Base-by-base conservation (phyloP, 495 filamentous ascomycete species). In the Neurospora sp. region DNA sequence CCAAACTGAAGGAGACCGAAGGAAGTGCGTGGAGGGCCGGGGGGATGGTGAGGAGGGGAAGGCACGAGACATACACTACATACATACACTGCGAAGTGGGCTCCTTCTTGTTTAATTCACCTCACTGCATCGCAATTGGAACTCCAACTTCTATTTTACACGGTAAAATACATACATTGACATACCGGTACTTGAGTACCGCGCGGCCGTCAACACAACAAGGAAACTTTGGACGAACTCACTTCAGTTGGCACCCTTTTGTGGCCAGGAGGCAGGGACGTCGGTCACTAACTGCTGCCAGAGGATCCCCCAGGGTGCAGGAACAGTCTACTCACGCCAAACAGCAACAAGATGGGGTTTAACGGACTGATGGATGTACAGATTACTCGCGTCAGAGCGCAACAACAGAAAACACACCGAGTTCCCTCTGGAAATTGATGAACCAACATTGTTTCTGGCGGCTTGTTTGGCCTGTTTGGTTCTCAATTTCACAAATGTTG, bases 401-500 rank as follows among this genome's bases (percentile, higher is more conserved):
- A 35, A 14, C 27, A 35, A 66, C 27, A 35, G 54, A 35, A 49
- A 66, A 16, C 54, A 18, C 27, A 8, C 6, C 14, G 54, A 35
- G 12, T 66, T 35, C 1, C 27, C 54, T 35, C 54, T 60, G 54
- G 54, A 35, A 35, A 66, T 31, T 66, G 54, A 37, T 66, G 54
- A 66, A 66, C 54, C 54, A 66, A 66, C 54, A 27, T 66, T 18
- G 54, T 66, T 35, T 66, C 54, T 66, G 54, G 54, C 27, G 54
- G 54, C 27, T 66, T 66, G 54, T 66, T 16, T 66, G 54, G 54
- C 54, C 54, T 35, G 54, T 66, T 35, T 66, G 54, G 27, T 60
- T 60, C 54, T 60, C 54, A 66, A 66, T 66, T 35, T 66, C 72
- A 76, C 77, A 80, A 78, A 74, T 82, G 80, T 82, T 82, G 80